Evolutionary conservation across 1,139 yeast species (phyloP).

Genomic region (Magnusiomyces clavatus): DNA sequence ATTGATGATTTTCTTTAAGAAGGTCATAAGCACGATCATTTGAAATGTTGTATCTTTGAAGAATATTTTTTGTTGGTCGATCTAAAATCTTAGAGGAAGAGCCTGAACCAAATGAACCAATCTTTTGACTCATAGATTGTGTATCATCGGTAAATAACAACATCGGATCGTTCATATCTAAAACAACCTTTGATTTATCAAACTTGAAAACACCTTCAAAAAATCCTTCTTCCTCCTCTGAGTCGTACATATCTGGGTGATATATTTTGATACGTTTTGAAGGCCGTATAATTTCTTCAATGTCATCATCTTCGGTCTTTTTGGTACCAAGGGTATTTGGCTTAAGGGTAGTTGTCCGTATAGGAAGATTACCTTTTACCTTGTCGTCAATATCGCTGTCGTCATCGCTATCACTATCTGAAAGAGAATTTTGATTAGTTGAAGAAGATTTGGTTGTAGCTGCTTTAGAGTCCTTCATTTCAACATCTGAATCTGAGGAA

Average conservation of each 20-base stretch:
- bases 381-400: constrained; percentile 16
- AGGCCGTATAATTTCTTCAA: background rate
- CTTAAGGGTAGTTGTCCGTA: background rate
- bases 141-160: constrained; percentile 53
- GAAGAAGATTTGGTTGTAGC: background rate
- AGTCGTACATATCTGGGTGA: constrained; percentile 26
- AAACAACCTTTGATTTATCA: constrained; percentile 37
- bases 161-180: constrained; percentile 86
- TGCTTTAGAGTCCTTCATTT: constrained; percentile 4
- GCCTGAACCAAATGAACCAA: background rate
- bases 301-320: background rate
- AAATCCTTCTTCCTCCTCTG: constrained; percentile 71
- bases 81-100: background rate
- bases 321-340: background rate
- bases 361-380: background rate
- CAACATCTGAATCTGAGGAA: constrained; percentile 18
- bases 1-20: constrained; percentile 77
- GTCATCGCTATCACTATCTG: constrained; percentile 11
- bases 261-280: constrained; percentile 1
- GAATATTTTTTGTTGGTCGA: constrained; percentile 12
- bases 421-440: background rate
- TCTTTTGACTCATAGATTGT: constrained; percentile 7
- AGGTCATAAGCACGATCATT: constrained; percentile 83
- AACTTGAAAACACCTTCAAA: constrained; percentile 57
- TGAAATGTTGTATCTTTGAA: constrained; percentile 62